Percentiles rank a stretch among this genome's conserved stretches.
Evolutionary conservation across 805 yeast genomes (phyloP).

Genomic region (Spathaspora arborariae): DNA sequence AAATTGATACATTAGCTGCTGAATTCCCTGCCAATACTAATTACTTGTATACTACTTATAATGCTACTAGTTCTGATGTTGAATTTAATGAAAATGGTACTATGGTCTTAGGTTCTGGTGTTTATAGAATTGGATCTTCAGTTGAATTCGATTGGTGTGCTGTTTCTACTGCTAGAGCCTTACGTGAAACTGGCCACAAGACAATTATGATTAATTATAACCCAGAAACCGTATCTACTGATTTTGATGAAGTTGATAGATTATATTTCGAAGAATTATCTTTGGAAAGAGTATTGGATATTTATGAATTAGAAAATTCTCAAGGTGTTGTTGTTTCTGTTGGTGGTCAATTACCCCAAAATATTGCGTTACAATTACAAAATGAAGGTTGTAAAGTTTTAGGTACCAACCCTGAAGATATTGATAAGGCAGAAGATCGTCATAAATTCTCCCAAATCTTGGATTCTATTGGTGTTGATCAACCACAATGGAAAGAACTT

Average conservation of each 20-base stretch:
- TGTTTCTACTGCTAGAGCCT: constrained; percentile 91
- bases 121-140: constrained; percentile 96
- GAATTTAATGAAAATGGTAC: constrained; percentile 86
- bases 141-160: constrained; percentile 99
- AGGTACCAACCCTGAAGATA: constrained; percentile 93
- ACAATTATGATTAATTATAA: constrained; percentile 96
- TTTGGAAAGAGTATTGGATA: constrained; percentile 95
- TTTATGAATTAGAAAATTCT: constrained; percentile 87
- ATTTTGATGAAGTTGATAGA: constrained; percentile 96
- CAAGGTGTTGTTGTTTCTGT: constrained; percentile 92
- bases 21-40: constrained; percentile 98
- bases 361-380: constrained; percentile 85
- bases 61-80: constrained; percentile 83
- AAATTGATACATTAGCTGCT: constrained; percentile 96
- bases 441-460: constrained; percentile 94
- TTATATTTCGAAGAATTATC: constrained; percentile 93
- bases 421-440: constrained; percentile 97
- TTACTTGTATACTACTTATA: constrained; percentile 93
- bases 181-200: constrained; percentile 80
- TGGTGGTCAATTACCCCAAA: constrained; percentile 98
- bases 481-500: constrained; percentile 97
- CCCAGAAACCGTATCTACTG: constrained; percentile 98
- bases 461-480: constrained; percentile 90
- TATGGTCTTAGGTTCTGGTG: constrained; percentile 97
- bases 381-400: constrained; percentile 79